Evolutionary conservation across 306 rosid species (phyloP).

Genomic region (Coriaria nepalensis): DNA sequence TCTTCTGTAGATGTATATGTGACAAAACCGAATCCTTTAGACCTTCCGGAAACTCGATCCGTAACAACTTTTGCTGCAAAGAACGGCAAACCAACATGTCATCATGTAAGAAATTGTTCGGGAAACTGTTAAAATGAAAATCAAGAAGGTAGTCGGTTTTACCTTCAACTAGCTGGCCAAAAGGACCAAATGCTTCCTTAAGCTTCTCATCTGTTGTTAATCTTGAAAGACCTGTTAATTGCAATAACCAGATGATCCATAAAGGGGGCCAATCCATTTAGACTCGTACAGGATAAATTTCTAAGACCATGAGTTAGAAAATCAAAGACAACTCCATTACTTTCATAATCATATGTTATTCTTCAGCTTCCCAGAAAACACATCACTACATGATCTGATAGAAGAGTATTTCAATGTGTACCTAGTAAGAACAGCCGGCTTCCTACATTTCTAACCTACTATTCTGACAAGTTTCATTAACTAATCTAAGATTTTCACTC

Average conservation of each 20-base stretch:
- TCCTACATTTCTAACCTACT: no score
- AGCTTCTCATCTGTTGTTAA: conserved; percentile 71
- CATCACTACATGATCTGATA: no score
- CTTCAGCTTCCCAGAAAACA: no score
- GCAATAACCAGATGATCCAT: neutral
- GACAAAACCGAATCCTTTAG: conserved; percentile 80
- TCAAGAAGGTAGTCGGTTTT: conserved; percentile 1
- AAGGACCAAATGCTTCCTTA: conserved; percentile 59
- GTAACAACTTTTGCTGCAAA: conserved; percentile 66
- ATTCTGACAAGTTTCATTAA: no score
- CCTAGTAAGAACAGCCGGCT: no score
- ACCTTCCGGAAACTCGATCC: conserved; percentile 72
- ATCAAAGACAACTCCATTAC: neutral
- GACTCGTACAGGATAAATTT: no score
- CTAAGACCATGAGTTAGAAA: neutral
- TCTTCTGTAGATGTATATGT: conserved; percentile 51
- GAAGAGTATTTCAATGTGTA: no score
- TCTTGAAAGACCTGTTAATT: conserved; percentile 68
- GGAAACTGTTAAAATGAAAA: neutral
- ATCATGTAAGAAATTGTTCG: conserved; percentile 6
- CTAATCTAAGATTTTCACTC: no score
- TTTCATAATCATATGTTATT: no score
- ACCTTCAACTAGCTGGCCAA: conserved; percentile 68
- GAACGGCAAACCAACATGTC: conserved; percentile 16
- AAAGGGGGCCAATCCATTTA: no score